These are phyloP conservation scores for Pulveroboletus ravenelii DNA, from an alignment of 768 basidiomycete genomes.

Conservation along the genomic window DNA sequence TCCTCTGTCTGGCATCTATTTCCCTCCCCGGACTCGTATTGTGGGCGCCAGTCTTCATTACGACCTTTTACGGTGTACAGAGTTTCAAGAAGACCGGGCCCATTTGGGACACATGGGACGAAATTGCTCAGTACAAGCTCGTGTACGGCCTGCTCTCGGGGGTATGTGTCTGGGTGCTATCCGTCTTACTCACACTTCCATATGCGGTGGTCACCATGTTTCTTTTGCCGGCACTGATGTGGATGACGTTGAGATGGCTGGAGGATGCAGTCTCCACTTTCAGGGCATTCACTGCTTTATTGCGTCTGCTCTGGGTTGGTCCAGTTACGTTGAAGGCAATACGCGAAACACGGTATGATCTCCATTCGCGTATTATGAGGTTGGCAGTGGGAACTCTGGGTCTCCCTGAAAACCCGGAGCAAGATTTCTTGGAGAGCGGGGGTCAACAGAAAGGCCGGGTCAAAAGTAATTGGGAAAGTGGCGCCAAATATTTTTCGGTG, in stretches of 20 bases:
- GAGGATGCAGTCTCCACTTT: slow-evolving; percentile 80
- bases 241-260: slow-evolving; percentile 85
- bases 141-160: slow-evolving; percentile 78
- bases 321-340: slow-evolving; percentile 51
- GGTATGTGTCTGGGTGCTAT: slow-evolving; percentile 55
- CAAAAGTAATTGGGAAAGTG: slow-evolving; percentile 60
- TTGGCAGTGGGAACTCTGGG: slow-evolving; percentile 54
- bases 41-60: slow-evolving; percentile 75
- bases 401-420: slow-evolving; percentile 68
- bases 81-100: slow-evolving; percentile 80
- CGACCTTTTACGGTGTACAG: slow-evolving; percentile 64
- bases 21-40: slow-evolving; percentile 75
- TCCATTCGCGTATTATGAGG: slow-evolving; percentile 64
- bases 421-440: slow-evolving; percentile 53
- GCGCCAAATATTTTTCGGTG: slow-evolving; percentile 74
- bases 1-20: slow-evolving; percentile 53
- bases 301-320: slow-evolving; percentile 60
- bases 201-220: slow-evolving; percentile 52
- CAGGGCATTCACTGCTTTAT: slow-evolving; percentile 63
- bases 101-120: slow-evolving; percentile 83
- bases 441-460: slow-evolving; percentile 71
- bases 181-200: slow-evolving; percentile 57
- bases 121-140: slow-evolving; percentile 87
- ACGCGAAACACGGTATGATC: slow-evolving; percentile 46
- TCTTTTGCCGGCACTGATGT: slow-evolving; percentile 73